A percentile compares a stretch with the other conserved stretches of the same genome.
phyloP scores from a whole-genome alignment of 176 grass and related monocot genomes.

The Phyllostachys edulis region DNA sequence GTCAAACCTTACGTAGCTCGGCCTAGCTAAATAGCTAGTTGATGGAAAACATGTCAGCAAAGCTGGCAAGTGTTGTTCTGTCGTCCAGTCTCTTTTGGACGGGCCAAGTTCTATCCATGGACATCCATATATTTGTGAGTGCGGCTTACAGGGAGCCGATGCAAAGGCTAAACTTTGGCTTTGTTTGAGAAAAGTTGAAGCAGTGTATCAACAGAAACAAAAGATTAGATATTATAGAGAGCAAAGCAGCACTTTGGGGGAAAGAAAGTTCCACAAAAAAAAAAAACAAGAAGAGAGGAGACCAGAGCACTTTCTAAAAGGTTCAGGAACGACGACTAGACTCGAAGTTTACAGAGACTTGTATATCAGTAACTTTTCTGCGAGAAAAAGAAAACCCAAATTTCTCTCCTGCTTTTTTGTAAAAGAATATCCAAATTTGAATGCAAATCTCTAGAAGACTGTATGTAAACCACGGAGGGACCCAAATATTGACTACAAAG shows the following conservation, averaged over 20 bases:
- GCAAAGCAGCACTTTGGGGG: neutral
- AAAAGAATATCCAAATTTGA: neutral
- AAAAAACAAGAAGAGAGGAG: neutral
- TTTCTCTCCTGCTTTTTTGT: neutral
- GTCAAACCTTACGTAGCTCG: neutral
- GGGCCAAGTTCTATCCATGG: neutral
- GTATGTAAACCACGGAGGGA: neutral
- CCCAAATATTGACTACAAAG: neutral
- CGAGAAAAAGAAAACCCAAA: neutral
- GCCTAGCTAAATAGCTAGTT: neutral
- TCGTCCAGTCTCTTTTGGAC: conserved; percentile 3
- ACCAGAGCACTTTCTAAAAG: neutral
- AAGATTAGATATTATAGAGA: neutral
- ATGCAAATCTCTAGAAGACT: neutral
- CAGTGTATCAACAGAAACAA: neutral
- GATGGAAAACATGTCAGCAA: neutral
- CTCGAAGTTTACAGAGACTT: neutral
- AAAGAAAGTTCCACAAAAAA: neutral
- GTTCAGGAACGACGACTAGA: neutral
- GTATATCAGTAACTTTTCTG: neutral
- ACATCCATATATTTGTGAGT: neutral
- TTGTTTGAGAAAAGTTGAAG: neutral
- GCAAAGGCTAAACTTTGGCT: neutral
- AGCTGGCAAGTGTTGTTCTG: neutral
- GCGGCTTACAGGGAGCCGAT: neutral